Evolutionary conservation across 2,329 filamentous ascomycete genomes (phyloP).

Genomic region (Penicillium sp.): DNA sequence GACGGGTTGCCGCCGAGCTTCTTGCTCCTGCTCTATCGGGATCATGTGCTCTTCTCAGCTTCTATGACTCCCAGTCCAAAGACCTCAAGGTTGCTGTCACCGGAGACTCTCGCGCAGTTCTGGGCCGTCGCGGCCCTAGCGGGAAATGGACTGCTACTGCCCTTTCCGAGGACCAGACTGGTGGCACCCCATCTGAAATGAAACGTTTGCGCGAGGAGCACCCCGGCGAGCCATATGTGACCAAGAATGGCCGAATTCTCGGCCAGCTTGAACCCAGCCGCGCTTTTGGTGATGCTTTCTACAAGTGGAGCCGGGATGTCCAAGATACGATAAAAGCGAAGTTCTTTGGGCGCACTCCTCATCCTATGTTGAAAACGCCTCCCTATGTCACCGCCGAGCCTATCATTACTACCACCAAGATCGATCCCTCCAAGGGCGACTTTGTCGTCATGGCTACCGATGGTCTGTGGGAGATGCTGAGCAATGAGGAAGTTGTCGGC

Average conservation of each 20-base stretch:
- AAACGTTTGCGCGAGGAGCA: constrained; percentile 80
- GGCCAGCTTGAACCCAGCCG: constrained; percentile 89
- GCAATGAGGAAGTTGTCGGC: constrained; percentile 95
- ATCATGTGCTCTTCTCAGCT: constrained; percentile 94
- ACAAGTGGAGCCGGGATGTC: constrained; percentile 90
- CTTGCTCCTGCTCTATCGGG: constrained; percentile 91
- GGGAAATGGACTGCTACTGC: constrained; percentile 93
- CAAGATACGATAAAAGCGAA: constrained; percentile 76
- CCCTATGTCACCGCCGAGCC: constrained; percentile 98
- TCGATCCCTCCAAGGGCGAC: constrained; percentile 84
- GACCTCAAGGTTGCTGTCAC: constrained; percentile 92
- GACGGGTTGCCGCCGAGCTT: constrained; percentile 84
- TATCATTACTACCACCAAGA: constrained; percentile 86
- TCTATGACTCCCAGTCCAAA: constrained; percentile 87
- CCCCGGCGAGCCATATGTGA: constrained; percentile 82
- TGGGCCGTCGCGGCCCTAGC: constrained; percentile 71
- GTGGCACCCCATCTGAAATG: constrained; percentile 79
- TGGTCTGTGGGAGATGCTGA: constrained; percentile 98
- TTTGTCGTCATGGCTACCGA: constrained; percentile 97
- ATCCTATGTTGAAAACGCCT: constrained; percentile 77
- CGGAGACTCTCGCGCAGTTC: constrained; percentile 90
- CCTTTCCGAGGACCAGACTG: constrained; percentile 90
- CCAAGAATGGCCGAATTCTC: constrained; percentile 84
- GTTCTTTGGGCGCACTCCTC: constrained; percentile 83
- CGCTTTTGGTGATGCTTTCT: constrained; percentile 93